A percentile compares a stretch with the other conserved stretches of the same genome.
Conservation (phyloP, 2,329 filamentous ascomycete genomes). For the Ceratocystis cacaofunesta region DNA sequence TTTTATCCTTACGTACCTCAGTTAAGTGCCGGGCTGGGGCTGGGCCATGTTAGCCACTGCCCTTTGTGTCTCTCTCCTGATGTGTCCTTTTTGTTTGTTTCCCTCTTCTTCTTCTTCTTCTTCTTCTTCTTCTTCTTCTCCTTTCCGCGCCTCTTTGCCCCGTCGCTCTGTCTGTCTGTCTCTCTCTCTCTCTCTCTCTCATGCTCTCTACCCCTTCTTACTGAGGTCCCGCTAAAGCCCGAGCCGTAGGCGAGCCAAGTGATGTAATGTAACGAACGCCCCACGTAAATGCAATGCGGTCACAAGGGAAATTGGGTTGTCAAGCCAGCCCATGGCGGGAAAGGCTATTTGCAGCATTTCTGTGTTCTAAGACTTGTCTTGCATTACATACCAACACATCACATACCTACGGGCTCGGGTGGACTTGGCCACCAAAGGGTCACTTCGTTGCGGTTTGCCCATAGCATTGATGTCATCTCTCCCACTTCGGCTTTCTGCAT, state of each 20-base stretch:
- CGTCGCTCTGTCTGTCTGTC: not conserved
- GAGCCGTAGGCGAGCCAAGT: not conserved
- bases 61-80: too few species aligned
- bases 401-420: too few species aligned
- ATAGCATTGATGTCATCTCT: not conserved
- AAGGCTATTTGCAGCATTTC: not conserved
- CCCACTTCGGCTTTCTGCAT: not conserved
- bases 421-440: too few species aligned
- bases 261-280: not conserved
- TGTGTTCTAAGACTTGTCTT: too few species aligned
- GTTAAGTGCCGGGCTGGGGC: not conserved
- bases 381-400: too few species aligned
- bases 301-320: not conserved
- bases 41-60: not conserved
- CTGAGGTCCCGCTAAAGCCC: not conserved
- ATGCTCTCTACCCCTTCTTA: too few species aligned
- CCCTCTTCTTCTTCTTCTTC: not conserved
- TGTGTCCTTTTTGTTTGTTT: too few species aligned
- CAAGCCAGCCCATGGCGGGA: not conserved
- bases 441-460: not conserved
- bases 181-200: too few species aligned
- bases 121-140: not conserved
- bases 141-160: not conserved
- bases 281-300: not conserved
- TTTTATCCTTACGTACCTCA: not conserved